Evolutionary conservation across 495 filamentous ascomycete species (phyloP).

Genomic region (Talaromyces borbonicus): DNA sequence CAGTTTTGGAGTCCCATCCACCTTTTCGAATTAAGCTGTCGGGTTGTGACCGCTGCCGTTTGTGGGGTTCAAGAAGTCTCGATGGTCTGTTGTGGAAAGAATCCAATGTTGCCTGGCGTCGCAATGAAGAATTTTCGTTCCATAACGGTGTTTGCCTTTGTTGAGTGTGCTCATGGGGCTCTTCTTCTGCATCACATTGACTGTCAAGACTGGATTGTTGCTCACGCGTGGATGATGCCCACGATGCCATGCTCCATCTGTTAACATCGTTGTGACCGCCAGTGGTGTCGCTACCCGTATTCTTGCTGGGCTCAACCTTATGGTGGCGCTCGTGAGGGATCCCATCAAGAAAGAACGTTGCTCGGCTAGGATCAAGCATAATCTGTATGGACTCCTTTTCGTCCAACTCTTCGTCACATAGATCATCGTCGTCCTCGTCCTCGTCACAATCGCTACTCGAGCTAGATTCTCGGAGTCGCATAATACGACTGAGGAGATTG

Average conservation of each 20-base stretch:
- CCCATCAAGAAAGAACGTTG: conserved; percentile 26
- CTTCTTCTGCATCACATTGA: conserved; percentile 26
- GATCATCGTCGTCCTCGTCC: conserved; percentile 38
- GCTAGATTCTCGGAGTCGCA: conserved; percentile 40
- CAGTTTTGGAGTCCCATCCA: conserved; percentile 43
- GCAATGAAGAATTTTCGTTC: background rate
- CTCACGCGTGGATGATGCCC: conserved; percentile 40
- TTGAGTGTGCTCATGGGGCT: background rate
- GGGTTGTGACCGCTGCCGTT: conserved; percentile 16
- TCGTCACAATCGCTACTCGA: conserved; percentile 26
- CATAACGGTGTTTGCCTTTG: background rate
- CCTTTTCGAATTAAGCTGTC: conserved; percentile 41
- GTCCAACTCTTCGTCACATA: conserved; percentile 33
- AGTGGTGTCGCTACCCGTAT: conserved; percentile 17
- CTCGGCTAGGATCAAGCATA: conserved; percentile 38
- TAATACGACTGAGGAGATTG: conserved; percentile 42
- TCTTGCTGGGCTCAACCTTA: background rate
- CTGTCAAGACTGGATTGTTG: conserved; percentile 31
- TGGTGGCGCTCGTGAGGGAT: conserved; percentile 19
- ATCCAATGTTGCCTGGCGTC: background rate
- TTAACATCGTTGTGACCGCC: conserved; percentile 20
- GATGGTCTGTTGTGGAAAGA: conserved; percentile 11
- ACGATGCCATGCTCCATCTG: conserved; percentile 44
- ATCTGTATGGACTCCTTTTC: conserved; percentile 53
- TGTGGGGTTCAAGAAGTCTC: conserved; percentile 9